A percentile compares a stretch with the other conserved stretches of the same genome.
Conservation (phyloP, 768 basidiomycete genomes). For the Psilocybe sp. region DNA sequence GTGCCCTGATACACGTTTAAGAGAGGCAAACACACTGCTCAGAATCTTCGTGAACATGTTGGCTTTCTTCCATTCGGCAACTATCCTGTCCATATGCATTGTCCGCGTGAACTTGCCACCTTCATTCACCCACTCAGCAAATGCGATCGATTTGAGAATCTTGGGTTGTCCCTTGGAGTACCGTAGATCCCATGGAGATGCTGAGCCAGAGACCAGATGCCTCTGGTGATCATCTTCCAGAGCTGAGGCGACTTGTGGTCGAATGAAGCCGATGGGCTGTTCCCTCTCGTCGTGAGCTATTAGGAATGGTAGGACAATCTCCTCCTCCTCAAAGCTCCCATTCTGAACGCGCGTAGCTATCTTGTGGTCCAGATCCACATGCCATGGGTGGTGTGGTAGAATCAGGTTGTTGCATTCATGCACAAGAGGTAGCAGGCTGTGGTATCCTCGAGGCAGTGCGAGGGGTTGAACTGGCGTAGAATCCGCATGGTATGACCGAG, state of each 20-base stretch:
- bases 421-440: conserved; percentile 23
- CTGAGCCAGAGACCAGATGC: conserved; percentile 22
- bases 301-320: conserved; percentile 25
- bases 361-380: conserved; percentile 9
- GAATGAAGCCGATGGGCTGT: conserved; percentile 24
- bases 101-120: conserved; percentile 29
- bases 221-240: conserved; percentile 28
- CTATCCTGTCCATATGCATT: conserved; percentile 27
- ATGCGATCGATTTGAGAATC: conserved; percentile 21
- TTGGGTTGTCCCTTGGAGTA: conserved; percentile 18
- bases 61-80: conserved; percentile 27
- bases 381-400: conserved; percentile 18
- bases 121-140: conserved; percentile 33
- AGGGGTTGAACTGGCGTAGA: conserved; percentile 16
- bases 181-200: conserved; percentile 25
- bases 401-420: conserved; percentile 27
- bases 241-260: conserved; percentile 24
- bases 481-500: conserved; percentile 14
- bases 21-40: conserved; percentile 18
- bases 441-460: conserved; percentile 19
- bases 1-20: not conserved
- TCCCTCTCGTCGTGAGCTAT: conserved; percentile 20
- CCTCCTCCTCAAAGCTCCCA: conserved; percentile 17
- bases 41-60: conserved; percentile 25
- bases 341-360: conserved; percentile 19